phyloP scores from a whole-genome alignment of 2,329 filamentous ascomycete genomes.

The Penicillium sp. region DNA sequence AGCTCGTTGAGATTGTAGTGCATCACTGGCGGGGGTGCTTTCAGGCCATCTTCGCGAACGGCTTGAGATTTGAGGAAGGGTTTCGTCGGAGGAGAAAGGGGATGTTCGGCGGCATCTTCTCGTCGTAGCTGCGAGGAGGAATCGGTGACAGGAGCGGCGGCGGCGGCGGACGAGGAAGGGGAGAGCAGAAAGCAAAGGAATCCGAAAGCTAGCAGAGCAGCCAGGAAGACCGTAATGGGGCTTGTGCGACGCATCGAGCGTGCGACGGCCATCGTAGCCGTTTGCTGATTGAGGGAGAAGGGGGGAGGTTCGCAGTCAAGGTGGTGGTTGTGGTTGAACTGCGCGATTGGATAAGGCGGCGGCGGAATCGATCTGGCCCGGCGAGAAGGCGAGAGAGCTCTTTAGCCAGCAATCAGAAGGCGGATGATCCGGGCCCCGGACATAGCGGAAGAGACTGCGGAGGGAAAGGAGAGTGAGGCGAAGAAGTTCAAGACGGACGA shows the following conservation, averaged over 20 bases:
- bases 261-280: constrained; percentile 51
- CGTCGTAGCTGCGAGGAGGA: constrained; percentile 46
- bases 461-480: too few relatives aligned
- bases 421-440: too few relatives aligned
- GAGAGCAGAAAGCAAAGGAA: constrained; percentile 49
- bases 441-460: too few relatives aligned
- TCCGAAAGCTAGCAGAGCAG: constrained; percentile 62
- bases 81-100: constrained; percentile 63
- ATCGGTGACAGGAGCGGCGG: constrained; percentile 39
- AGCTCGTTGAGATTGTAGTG: constrained; percentile 94
- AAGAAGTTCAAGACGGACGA: too few relatives aligned
- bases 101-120: constrained; percentile 56
- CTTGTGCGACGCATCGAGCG: constrained; percentile 70
- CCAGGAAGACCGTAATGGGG: constrained; percentile 68
- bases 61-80: constrained; percentile 61
- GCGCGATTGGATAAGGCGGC: too few relatives aligned
- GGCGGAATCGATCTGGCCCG: too few relatives aligned
- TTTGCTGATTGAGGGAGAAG: too few relatives aligned
- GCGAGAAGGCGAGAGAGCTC: too few relatives aligned
- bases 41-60: constrained; percentile 38
- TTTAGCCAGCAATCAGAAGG: too few relatives aligned
- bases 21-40: constrained; percentile 69
- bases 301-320: too few relatives aligned
- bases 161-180: constrained; percentile 42
- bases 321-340: too few relatives aligned